Conservation (phyloP, 2,329 filamentous ascomycete genomes). For the Colletotrichum endophyticum region DNA sequence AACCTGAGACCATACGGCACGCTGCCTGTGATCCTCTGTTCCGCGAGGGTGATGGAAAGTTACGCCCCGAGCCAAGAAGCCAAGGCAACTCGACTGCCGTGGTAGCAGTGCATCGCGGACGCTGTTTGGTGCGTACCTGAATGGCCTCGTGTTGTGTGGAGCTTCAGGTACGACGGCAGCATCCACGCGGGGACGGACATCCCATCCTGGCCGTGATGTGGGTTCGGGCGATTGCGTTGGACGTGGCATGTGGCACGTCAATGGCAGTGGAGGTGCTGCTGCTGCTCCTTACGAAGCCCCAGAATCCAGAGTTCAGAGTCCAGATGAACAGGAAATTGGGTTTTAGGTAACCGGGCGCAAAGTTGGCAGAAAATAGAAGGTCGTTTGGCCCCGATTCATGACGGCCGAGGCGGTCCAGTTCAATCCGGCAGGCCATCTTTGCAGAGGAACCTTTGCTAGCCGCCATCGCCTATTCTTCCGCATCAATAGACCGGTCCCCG, state of each 20-base stretch:
- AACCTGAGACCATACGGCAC: neutral
- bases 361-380: neutral
- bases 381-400: neutral
- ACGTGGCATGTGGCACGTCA: slow-evolving; percentile 1
- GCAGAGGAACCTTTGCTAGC: slow-evolving; percentile 16
- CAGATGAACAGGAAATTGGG: neutral
- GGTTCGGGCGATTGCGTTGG: slow-evolving; percentile 46
- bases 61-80: neutral
- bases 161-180: slow-evolving; percentile 34
- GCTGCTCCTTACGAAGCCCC: neutral
- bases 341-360: neutral
- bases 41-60: neutral
- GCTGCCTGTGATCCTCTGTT: neutral
- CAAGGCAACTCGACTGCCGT: slow-evolving; percentile 2
- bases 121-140: slow-evolving; percentile 10
- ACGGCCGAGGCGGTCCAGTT: neutral
- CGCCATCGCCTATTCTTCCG: neutral
- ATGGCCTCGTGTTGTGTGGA: slow-evolving; percentile 9
- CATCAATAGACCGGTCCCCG: neutral
- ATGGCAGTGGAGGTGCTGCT: neutral
- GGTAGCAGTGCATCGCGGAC: neutral
- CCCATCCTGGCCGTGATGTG: slow-evolving; percentile 79
- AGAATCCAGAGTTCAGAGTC: neutral
- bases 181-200: slow-evolving; percentile 76
- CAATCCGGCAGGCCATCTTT: neutral